Evolutionary conservation across 345 rosid genomes (phyloP).

Genomic region (Orychophragmus violaceus): DNA sequence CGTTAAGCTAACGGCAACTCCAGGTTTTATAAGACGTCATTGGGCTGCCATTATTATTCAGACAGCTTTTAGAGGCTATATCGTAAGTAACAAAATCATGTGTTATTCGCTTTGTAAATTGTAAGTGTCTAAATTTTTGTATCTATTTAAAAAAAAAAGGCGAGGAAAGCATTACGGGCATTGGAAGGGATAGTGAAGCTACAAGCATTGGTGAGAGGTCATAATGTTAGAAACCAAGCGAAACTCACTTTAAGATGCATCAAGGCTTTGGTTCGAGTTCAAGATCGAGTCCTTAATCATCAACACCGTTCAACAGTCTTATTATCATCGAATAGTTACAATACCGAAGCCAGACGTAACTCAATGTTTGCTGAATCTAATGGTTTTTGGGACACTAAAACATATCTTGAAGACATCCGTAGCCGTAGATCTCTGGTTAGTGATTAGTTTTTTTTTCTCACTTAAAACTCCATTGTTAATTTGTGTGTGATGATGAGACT

Average conservation of each 20-base stretch:
- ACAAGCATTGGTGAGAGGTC: slow-evolving; percentile 91
- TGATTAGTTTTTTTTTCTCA: neutral
- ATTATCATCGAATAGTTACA: slow-evolving; percentile 19
- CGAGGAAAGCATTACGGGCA: slow-evolving; percentile 80
- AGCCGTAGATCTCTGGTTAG: slow-evolving; percentile 47
- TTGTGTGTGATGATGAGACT: neutral
- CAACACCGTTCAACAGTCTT: slow-evolving; percentile 48
- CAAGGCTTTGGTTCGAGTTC: slow-evolving; percentile 76
- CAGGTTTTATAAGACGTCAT: slow-evolving; percentile 44
- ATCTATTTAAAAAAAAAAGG: slow-evolving; percentile 34
- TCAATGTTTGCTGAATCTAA: slow-evolving; percentile 47
- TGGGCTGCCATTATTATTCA: slow-evolving; percentile 77
- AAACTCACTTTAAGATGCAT: slow-evolving; percentile 69
- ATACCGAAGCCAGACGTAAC: slow-evolving; percentile 37
- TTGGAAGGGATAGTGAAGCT: slow-evolving; percentile 84
- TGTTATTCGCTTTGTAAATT: neutral
- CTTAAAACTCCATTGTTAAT: neutral
- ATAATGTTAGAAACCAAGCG: slow-evolving; percentile 73
- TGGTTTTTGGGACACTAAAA: slow-evolving; percentile 45
- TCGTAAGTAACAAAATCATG: slow-evolving; percentile 39
- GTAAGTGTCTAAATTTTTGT: neutral
- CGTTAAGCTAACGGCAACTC: slow-evolving; percentile 48
- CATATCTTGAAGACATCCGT: slow-evolving; percentile 59
- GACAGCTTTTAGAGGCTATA: slow-evolving; percentile 79
- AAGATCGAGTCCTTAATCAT: slow-evolving; percentile 59